Percentiles rank a stretch among this genome's conserved stretches.
Conservation (phyloP, 768 basidiomycete genomes). For the Tricholoma terreum region DNA sequence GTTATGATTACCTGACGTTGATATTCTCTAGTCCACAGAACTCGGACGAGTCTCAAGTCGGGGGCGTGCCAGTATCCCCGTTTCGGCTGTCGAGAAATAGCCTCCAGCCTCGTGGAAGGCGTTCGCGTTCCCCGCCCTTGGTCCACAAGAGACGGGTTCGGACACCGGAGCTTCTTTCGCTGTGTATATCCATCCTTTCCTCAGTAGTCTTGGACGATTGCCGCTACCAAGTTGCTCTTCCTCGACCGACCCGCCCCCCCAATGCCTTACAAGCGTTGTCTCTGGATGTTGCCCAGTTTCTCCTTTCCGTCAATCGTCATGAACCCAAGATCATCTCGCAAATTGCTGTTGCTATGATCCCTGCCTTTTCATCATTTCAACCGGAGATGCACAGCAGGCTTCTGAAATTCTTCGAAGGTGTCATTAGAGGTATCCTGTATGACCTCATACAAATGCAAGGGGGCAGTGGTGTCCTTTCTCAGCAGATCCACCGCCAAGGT, state of each 20-base stretch:
- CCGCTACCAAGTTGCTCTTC: conserved; percentile 55
- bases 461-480: conserved; percentile 7
- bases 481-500: not conserved
- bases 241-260: conserved; percentile 66
- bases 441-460: conserved; percentile 40
- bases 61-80: conserved; percentile 34
- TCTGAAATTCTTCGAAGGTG: conserved; percentile 62
- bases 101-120: conserved; percentile 38
- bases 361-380: conserved; percentile 68
- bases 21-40: conserved; percentile 12
- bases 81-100: conserved; percentile 46
- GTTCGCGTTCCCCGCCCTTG: conserved; percentile 58
- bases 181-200: conserved; percentile 58
- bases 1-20: not conserved
- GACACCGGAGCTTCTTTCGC: conserved; percentile 52
- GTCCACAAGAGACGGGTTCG: conserved; percentile 25
- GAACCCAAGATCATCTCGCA: conserved; percentile 52
- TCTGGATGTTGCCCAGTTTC: conserved; percentile 68
- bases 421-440: conserved; percentile 53
- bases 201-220: conserved; percentile 72
- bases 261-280: conserved; percentile 71
- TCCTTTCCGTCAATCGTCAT: conserved; percentile 52
- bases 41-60: conserved; percentile 17
- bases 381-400: conserved; percentile 60
- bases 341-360: conserved; percentile 69